Base-by-base conservation (phyloP, 2,329 filamentous ascomycete species). In the Hypoxylon sp. region DNA sequence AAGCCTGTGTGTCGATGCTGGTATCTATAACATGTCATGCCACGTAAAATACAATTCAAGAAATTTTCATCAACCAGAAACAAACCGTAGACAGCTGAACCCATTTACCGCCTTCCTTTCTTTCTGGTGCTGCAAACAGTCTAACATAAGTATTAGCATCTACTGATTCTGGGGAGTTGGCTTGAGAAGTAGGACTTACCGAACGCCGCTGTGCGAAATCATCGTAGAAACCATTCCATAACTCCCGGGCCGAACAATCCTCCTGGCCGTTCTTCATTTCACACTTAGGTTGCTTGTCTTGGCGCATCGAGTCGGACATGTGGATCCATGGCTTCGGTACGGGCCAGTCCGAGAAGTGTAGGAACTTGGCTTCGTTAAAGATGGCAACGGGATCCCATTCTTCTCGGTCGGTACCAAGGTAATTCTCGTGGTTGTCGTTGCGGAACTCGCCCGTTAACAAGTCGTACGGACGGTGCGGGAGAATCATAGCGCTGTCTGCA, bases 331-430 rank as follows among this genome's bases (percentile, higher is more conserved):
- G 84, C 65, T 93, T 93, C 0, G 90, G 89, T 5, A 92, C 73
- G 0, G 91, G 91, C 88, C 88, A 91, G 74, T 93, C 91, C 11
- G 88, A 90, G 76, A 92, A 93, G 77, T 93, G 91, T 1, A 93
- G 81, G 4, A 91, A 83, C 69, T 91, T 92, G 6, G 89, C 88
- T 73, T 91, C 88, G 13, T 83, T 83, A 58, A 87, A 81, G 0
- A 84, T 83, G 44, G 72, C 65, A n/a, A 79, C 74, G 0, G 90
- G 83, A 73, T 92, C 86, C 89, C 90, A 92, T 2, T 74, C 72
- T 68, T 88, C 87, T 1, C 74, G 70, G 30, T 78, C 74, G 14
- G 35, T 77, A 60, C 65, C 78, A 22, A 83, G 78, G 51, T 85
- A 85, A 1, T 82, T 79, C 14, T 80, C 73, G 71, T 86, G 86